Evolutionary conservation across 345 rosid genomes (phyloP).

Genomic region (Lenwebbia sp.): DNA sequence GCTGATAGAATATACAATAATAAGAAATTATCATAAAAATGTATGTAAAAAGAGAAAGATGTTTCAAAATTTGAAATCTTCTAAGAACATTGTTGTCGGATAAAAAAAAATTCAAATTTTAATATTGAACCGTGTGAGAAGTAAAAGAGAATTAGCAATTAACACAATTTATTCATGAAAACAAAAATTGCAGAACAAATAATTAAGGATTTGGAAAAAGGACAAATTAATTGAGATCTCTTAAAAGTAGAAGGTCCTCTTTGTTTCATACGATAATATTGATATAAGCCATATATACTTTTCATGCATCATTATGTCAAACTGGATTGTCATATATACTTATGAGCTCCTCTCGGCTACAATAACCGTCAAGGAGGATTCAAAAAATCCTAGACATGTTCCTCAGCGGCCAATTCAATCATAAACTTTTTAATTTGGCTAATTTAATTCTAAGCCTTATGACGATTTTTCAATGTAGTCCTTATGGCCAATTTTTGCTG

Average conservation of each 20-base stretch:
- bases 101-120: neutral
- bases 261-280: neutral
- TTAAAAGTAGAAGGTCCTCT: neutral
- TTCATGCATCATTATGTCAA: neutral
- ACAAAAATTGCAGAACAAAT: neutral
- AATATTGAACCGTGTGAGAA: neutral
- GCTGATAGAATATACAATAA: neutral
- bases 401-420: neutral
- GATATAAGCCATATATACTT: neutral
- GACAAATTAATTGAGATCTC: neutral
- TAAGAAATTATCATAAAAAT: neutral
- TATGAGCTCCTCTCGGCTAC: neutral
- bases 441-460: neutral
- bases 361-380: neutral
- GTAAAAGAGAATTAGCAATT: neutral
- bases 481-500: accelerated
- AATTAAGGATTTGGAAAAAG: neutral
- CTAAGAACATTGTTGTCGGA: neutral
- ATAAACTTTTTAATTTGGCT: accelerated
- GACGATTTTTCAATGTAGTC: accelerated
- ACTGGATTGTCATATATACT: neutral
- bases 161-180: neutral
- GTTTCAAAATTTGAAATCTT: neutral
- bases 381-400: neutral
- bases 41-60: neutral